Evolutionary conservation across 1,284 basidiomycete species (phyloP), one percentile per base, ranked within the genome.

Genomic region (Ceratobasidium sp.): DNA sequence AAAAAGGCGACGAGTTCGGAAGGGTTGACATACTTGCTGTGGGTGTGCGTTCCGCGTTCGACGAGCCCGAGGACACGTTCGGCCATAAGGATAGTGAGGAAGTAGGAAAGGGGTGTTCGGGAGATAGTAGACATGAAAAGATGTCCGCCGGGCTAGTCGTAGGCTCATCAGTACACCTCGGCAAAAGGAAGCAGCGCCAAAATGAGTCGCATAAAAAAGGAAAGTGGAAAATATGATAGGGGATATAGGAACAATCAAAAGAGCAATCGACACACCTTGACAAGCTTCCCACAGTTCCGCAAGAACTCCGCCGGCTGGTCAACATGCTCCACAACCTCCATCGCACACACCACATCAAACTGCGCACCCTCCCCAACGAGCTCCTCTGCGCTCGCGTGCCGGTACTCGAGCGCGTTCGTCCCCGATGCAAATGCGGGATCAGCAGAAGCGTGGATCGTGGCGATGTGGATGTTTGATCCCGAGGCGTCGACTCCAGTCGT

Each of bases 321-420:
- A 73, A 99, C 98, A 79, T 99, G 98, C 83, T 99, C 98, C 52
- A 99, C 80, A 18, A 99, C 96, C 80, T 99, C 98, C 95, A 99
- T 96, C 11, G 95, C 93, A 80, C 95, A 98, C 16, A 99, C 96
- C 7, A 97, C 86, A 80, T 99, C 97, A 79, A 92, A 99, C 54
- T 86, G 86, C 76, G 86, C 86, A 7, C 76, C 80, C 9, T 89
- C 87, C 26, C 86, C 78, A 13, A 90, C 80, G 2, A 95, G 80
- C 0, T 86, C 85, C 80, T 98, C 97, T 0, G 93, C 95, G 0
- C 93, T 86, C 0, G 88, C 86, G 78, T 95, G 89, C n/a, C 88
- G 81, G 81, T 98, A 99, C 23, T 81, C 80, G 23, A 92, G 82
- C 11, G 35, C 76, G 44, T 67, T 67, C 52, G 54, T 52, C 28